Percentiles rank a stretch among this genome's conserved stretches.
Conservation (phyloP, 139 green algal species). For the Coccomyxa sp. region DNA sequence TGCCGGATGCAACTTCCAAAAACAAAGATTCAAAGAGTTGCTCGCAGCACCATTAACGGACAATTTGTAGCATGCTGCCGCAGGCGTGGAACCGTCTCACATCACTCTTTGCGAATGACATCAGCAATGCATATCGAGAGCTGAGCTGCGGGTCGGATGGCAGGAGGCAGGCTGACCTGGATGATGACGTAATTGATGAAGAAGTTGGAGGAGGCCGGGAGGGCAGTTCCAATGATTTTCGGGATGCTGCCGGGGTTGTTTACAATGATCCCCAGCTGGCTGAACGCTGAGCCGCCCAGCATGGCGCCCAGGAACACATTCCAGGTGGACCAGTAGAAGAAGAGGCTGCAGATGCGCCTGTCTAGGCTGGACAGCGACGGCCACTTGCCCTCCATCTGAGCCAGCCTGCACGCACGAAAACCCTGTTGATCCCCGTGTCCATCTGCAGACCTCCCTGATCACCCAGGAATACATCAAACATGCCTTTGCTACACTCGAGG, state of each 20-base stretch:
- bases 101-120: slow-evolving; percentile 12
- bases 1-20: too few species aligned
- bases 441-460: too few species aligned
- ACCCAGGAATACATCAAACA: too few species aligned
- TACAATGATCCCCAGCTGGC: slow-evolving; percentile 38
- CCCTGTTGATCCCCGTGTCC: too few species aligned
- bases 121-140: neutral
- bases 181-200: slow-evolving; percentile 74
- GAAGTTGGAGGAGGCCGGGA: slow-evolving; percentile 83
- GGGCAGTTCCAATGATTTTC: slow-evolving; percentile 57
- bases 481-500: too few species aligned
- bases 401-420: neutral
- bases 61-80: too few species aligned
- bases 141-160: neutral
- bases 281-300: slow-evolving; percentile 47
- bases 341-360: slow-evolving; percentile 43
- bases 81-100: too few species aligned
- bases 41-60: too few species aligned
- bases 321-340: slow-evolving; percentile 61
- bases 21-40: too few species aligned
- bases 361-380: slow-evolving; percentile 35
- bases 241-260: slow-evolving; percentile 51
- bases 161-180: slow-evolving; percentile 2
- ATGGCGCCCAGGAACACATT: slow-evolving; percentile 59
- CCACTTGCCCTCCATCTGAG: slow-evolving; percentile 24